Conservation (phyloP, 805 yeast species). For the Sporopachydermia lactativora region DNA sequence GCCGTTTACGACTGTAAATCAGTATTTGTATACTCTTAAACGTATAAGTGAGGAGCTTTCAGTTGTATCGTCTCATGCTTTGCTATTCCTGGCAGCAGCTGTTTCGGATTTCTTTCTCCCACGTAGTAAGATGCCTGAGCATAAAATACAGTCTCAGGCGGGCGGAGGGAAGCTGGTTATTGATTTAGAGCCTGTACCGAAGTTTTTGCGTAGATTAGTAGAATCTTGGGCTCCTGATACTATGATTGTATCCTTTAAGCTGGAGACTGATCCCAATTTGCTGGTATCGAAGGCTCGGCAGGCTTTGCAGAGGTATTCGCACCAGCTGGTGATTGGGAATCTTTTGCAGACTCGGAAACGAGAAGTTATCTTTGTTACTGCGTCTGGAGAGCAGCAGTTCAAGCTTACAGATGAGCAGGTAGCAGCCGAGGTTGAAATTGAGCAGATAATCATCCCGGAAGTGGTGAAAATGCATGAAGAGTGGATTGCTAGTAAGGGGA, state of each 20-base stretch:
- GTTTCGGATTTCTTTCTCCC: constrained; percentile 96
- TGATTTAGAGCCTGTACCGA: constrained; percentile 91
- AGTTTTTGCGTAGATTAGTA: constrained; percentile 74
- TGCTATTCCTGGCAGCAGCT: constrained; percentile 92
- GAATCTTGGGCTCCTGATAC: constrained; percentile 93
- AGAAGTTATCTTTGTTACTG: constrained; percentile 75
- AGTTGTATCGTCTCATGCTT: constrained; percentile 33
- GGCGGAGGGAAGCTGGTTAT: constrained; percentile 64
- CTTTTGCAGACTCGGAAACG: constrained; percentile 75
- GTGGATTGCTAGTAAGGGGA: constrained; percentile 58
- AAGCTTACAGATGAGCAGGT: constrained; percentile 28
- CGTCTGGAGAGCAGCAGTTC: constrained; percentile 20
- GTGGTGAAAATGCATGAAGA: constrained; percentile 47
- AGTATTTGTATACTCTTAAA: constrained; percentile 75
- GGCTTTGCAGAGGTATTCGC: constrained; percentile 77
- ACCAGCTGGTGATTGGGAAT: constrained; percentile 91
- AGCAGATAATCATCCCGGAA: constrained; percentile 65
- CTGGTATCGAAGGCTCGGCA: constrained; percentile 60
- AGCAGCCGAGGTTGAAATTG: constrained; percentile 44
- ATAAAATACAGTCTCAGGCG: constrained; percentile 77
- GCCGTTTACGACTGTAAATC: constrained; percentile 93
- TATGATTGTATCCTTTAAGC: constrained; percentile 86
- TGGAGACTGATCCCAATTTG: constrained; percentile 72
- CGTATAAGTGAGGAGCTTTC: constrained; percentile 48
- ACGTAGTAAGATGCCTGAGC: constrained; percentile 71